Evolutionary conservation across 2,329 filamentous ascomycete species (phyloP).

Genomic region (Venturia effusa): DNA sequence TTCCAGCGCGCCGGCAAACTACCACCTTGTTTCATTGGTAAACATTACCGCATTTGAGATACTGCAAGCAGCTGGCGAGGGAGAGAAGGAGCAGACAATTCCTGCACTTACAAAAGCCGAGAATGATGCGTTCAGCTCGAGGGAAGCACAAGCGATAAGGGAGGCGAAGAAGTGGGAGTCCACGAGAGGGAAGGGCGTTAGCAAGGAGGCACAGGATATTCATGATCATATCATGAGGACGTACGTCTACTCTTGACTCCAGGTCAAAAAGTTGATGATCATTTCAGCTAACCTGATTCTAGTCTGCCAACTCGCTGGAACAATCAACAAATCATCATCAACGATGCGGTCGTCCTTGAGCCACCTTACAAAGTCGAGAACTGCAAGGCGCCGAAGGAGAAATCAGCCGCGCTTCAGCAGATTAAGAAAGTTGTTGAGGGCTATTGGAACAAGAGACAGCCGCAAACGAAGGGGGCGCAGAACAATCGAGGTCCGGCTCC

Average conservation of each 20-base stretch:
- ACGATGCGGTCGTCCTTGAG: conserved; percentile 47
- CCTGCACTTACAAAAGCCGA: conserved; percentile 42
- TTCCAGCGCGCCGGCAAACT: conserved; percentile 32
- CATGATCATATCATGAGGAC: conserved; percentile 51
- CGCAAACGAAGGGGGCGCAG: neutral
- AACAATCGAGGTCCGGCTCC: neutral
- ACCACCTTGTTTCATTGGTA: conserved; percentile 48
- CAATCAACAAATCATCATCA: conserved; percentile 47
- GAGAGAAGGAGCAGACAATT: conserved; percentile 30
- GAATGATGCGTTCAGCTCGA: conserved; percentile 40
- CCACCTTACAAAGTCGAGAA: conserved; percentile 48
- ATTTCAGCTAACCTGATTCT: neutral
- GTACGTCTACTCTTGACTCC: conserved; percentile 24
- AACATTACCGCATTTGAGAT: conserved; percentile 36
- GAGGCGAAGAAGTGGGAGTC: conserved; percentile 47
- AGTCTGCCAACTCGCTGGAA: conserved; percentile 47
- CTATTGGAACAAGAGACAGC: conserved; percentile 30
- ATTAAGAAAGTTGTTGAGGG: conserved; percentile 37
- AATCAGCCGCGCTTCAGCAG: conserved; percentile 30
- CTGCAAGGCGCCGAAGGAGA: conserved; percentile 35
- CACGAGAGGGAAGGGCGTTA: conserved; percentile 50
- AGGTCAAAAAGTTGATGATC: neutral
- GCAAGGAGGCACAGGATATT: conserved; percentile 49
- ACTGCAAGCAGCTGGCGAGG: conserved; percentile 21
- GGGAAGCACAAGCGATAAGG: conserved; percentile 45